Evolutionary conservation across 345 rosid genomes (phyloP).

Genomic region (Chamaenerion angustifolium): DNA sequence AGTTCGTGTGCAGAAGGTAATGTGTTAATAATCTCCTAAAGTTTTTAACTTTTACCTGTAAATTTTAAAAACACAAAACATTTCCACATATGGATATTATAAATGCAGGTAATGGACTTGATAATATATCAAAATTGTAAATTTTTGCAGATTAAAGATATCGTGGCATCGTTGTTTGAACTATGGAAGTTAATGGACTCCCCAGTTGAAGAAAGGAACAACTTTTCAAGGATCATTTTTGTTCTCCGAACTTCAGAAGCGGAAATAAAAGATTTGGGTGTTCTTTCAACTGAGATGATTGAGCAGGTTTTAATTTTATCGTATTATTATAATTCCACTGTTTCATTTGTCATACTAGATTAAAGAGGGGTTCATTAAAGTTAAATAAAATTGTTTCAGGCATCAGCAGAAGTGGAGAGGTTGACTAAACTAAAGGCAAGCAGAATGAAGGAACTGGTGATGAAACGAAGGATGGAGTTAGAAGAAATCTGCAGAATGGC

Average conservation of each 20-base stretch:
- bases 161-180: conserved; percentile 39
- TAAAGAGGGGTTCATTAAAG: background rate
- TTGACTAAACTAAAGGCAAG: conserved; percentile 69
- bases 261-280: conserved; percentile 46
- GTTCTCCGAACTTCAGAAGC: conserved; percentile 51
- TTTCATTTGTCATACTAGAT: background rate
- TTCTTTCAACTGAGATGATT: conserved; percentile 56
- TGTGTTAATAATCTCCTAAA: too few relatives aligned
- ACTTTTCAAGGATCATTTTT: conserved; percentile 38
- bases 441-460: conserved; percentile 91
- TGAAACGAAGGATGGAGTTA: conserved; percentile 74
- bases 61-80: too few relatives aligned
- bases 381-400: conserved; percentile 23
- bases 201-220: conserved; percentile 42
- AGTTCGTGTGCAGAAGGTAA: conserved; percentile 65
- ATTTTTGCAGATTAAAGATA: conserved; percentile 53
- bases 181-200: conserved; percentile 96
- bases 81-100: too few relatives aligned
- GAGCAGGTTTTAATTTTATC: conserved; percentile 39
- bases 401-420: conserved; percentile 72
- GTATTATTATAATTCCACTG: background rate
- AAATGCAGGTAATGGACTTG: too few relatives aligned
- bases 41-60: too few relatives aligned
- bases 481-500: conserved; percentile 60
- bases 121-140: too few relatives aligned